phyloP scores from a whole-genome alignment of 2,329 filamentous ascomycete species.

The Calcarisporium arbuscula region DNA sequence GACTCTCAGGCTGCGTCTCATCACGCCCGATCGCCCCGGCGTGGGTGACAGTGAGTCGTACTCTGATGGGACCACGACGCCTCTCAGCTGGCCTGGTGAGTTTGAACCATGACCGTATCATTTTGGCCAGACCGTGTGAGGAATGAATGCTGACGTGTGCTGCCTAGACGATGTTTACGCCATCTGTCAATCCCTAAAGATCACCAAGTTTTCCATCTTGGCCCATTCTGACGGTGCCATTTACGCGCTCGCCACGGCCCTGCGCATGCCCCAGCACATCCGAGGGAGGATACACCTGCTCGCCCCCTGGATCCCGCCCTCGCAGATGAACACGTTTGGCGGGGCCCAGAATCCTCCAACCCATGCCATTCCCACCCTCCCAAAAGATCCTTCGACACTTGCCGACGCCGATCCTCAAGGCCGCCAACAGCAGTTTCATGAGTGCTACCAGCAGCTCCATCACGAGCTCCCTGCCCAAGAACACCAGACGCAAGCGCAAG shows the following conservation, averaged over 20 bases:
- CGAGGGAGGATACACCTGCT: conserved; percentile 89
- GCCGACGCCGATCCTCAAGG: conserved; percentile 84
- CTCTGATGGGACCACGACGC: conserved; percentile 73
- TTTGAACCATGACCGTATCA: conserved; percentile 7
- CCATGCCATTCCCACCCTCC: conserved; percentile 81
- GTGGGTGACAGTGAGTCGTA: conserved; percentile 89
- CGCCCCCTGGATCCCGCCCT: conserved; percentile 95
- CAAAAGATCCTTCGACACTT: conserved; percentile 86
- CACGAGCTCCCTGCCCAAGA: conserved; percentile 68
- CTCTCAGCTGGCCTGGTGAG: conserved; percentile 88
- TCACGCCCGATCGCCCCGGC: conserved; percentile 89
- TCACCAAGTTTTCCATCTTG: conserved; percentile 92
- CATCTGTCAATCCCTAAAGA: conserved; percentile 85
- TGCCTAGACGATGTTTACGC: conserved; percentile 73
- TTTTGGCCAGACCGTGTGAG: not conserved
- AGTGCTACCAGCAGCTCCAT: conserved; percentile 82
- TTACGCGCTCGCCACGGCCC: conserved; percentile 88
- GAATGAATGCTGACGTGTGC: conserved; percentile 19
- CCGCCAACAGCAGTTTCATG: conserved; percentile 94
- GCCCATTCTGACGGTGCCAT: conserved; percentile 98
- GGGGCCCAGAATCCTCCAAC: conserved; percentile 69
- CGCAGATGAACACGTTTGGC: conserved; percentile 77
- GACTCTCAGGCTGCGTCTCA: conserved; percentile 80
- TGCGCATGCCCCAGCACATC: conserved; percentile 94
- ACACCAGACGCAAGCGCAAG: conserved; percentile 56